A percentile compares a stretch with the other conserved stretches of the same genome.
Conservation (phyloP, 2,329 filamentous ascomycete genomes). For the Mariannaea elegans region DNA sequence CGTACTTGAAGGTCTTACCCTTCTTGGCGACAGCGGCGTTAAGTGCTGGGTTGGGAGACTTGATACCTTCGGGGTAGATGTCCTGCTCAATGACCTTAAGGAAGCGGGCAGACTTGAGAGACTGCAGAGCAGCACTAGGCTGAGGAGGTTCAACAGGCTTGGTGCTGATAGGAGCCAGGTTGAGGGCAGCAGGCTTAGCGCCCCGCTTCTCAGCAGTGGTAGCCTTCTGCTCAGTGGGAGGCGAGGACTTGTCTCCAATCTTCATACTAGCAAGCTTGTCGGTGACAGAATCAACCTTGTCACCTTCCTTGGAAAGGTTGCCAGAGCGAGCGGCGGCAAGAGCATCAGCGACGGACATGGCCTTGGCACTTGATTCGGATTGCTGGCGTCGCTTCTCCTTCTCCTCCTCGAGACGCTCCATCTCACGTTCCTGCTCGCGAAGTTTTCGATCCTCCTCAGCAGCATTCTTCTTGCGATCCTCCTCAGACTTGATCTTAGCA, state of each 20-base stretch:
- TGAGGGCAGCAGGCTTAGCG: constrained; percentile 85
- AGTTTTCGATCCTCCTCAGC: constrained; percentile 72
- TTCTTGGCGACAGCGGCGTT: constrained; percentile 84
- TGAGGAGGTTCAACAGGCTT: constrained; percentile 90
- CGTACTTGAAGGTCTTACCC: constrained; percentile 89
- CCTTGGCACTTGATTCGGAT: constrained; percentile 59
- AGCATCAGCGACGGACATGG: constrained; percentile 61
- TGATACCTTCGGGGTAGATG: constrained; percentile 84
- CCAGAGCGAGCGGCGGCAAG: constrained; percentile 52
- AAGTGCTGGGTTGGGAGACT: constrained; percentile 89
- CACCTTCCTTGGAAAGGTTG: constrained; percentile 49
- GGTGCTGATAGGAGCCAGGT: constrained; percentile 81
- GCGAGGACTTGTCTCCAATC: constrained; percentile 56
- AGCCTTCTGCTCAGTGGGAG: constrained; percentile 59
- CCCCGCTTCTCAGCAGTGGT: constrained; percentile 67
- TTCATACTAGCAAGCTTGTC: constrained; percentile 63
- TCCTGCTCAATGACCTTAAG: constrained; percentile 80
- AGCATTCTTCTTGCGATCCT: constrained; percentile 53
- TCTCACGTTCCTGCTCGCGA: constrained; percentile 76
- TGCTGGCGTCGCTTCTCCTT: constrained; percentile 65
- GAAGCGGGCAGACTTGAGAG: constrained; percentile 90
- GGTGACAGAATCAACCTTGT: constrained; percentile 51
- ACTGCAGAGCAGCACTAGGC: constrained; percentile 92
- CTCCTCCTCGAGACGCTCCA: constrained; percentile 77
- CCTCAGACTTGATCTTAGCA: constrained; percentile 61